Conservation (phyloP, 1,284 basidiomycete genomes). For the Entoloma clypeatum region DNA sequence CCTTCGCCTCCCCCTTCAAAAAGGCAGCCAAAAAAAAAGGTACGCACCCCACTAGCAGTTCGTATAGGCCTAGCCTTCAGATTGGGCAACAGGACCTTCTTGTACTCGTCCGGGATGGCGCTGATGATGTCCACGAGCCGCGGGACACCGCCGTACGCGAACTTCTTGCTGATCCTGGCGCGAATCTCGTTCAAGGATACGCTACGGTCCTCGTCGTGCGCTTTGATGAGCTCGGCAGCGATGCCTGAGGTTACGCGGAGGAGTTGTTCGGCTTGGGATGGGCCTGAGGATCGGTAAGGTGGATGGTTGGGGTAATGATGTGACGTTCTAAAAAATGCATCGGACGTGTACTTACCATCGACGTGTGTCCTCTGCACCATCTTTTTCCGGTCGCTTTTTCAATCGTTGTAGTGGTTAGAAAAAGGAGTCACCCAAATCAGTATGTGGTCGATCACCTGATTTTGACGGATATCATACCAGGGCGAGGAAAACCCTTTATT, state of each 20-base stretch:
- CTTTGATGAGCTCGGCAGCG: slow-evolving; percentile 89
- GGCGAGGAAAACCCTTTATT: no score
- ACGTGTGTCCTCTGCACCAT: slow-evolving; percentile 50
- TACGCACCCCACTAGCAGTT: slow-evolving; percentile 90
- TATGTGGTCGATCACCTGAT: no score
- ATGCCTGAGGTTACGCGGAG: slow-evolving; percentile 93
- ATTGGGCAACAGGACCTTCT: slow-evolving; percentile 87
- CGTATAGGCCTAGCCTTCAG: slow-evolving; percentile 93
- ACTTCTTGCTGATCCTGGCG: slow-evolving; percentile 86
- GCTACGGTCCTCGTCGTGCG: slow-evolving; percentile 72
- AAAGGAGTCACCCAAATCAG: no score
- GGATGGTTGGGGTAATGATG: background rate
- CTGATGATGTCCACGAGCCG: slow-evolving; percentile 97
- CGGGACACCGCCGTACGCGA: slow-evolving; percentile 83
- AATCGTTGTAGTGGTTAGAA: no score
- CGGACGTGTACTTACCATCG: slow-evolving; percentile 39
- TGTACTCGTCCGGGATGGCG: slow-evolving; percentile 96
- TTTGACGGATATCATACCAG: no score
- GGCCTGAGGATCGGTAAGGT: slow-evolving; percentile 41
- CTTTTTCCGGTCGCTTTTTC: background rate
- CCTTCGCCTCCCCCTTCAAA: slow-evolving; percentile 2
- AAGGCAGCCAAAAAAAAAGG: slow-evolving; percentile 12
- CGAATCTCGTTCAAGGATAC: slow-evolving; percentile 90
- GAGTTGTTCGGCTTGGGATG: slow-evolving; percentile 87
- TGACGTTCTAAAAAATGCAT: background rate